Base-by-base conservation (phyloP, 208 protist species). In the Leishmania tarentolae region DNA sequence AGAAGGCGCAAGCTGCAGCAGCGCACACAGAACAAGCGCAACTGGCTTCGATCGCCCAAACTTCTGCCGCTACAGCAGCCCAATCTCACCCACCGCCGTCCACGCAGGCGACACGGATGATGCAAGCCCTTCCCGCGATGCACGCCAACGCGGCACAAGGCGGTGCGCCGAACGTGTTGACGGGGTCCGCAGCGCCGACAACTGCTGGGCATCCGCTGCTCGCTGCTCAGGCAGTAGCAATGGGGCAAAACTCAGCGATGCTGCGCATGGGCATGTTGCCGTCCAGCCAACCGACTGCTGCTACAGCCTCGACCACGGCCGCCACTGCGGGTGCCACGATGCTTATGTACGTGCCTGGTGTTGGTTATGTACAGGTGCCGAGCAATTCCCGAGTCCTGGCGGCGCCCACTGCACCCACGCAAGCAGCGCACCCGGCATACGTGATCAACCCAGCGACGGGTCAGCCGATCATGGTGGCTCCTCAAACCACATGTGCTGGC, bases 391-490 rank as follows among this genome's bases (percentile, higher is more conserved):
- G 70, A 61, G 69, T 86, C 63, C 28, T 81, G 71, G 19, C 76
- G 17, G 50, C 76, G 5, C 47, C 80, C 19, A 9, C 82, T 2
- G 31, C 74, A 7, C 63, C 42, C 50, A 24, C 78, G 24, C 82
- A 56, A 13, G 47, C 63, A 7, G 73, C 44, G 52, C 82, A 79
- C 28, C 74, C 73, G 5, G 75, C 81, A 37, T 81, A 82, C 65
- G 76, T 88, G 73, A 86, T 88, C 63, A 82, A 86, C 78, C 82
- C 82, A 0, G 77, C 78, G 8, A 86, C 82, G 47, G 82, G 82
- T 5, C 52, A 79, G 82, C 82, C 82, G 13, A 86, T 86, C 63
- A 66, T 86, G 56, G 0, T 86, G 42, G 72, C 78, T 3, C 9
- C 76, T 6, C 84, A 82, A 76, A 59, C 80, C 73, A 1, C 68